These are phyloP conservation scores for Camelina sativa DNA, from an alignment of 345 rosid genomes.

Conservation along the genomic window DNA sequence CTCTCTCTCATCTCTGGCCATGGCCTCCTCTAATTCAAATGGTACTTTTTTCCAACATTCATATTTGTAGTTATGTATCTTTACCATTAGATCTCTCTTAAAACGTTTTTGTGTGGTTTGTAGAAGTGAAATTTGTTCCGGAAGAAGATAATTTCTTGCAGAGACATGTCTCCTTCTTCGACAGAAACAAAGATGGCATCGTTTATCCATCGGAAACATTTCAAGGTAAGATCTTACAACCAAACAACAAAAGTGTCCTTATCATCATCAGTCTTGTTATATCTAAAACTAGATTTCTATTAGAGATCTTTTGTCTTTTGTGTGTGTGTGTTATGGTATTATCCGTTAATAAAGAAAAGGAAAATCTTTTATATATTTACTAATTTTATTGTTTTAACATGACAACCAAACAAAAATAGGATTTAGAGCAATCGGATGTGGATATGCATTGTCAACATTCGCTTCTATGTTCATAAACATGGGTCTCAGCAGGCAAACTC, in stretches of 20 bases:
- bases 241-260: background rate
- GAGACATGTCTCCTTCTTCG: conserved; percentile 83
- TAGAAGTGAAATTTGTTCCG: conserved; percentile 39
- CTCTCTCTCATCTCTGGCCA: background rate
- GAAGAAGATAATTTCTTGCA: conserved; percentile 56
- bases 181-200: conserved; percentile 71
- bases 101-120: background rate
- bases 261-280: background rate
- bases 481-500: conserved; percentile 63
- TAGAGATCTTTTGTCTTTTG: conserved; percentile 5
- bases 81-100: background rate
- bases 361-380: background rate
- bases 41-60: conserved; percentile 20
- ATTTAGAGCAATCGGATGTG: conserved; percentile 67
- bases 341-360: background rate
- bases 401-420: conserved; percentile 46
- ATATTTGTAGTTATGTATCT: background rate
- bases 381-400: background rate
- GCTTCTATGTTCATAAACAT: conserved; percentile 55
- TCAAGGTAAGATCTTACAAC: conserved; percentile 50
- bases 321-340: conserved; percentile 3
- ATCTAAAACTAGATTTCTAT: background rate
- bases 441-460: conserved; percentile 47
- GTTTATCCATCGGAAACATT: conserved; percentile 85
- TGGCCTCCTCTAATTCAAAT: conserved; percentile 34